A percentile compares a stretch with the other conserved stretches of the same genome.
Conservation (phyloP, 2,329 filamentous ascomycete species). For the Ascochyta rabiei region DNA sequence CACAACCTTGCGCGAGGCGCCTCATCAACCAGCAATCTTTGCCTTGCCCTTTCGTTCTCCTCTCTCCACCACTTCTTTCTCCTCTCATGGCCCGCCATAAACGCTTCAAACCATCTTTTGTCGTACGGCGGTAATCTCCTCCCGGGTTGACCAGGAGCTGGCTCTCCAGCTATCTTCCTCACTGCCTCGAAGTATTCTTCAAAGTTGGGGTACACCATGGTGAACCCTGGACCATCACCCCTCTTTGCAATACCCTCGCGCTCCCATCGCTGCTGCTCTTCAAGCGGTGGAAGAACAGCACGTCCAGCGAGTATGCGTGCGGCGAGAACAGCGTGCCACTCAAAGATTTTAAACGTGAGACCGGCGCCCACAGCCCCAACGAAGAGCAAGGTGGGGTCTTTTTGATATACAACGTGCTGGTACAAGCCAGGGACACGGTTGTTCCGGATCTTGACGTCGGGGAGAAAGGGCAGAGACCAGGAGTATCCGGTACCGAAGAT, state of each 20-base stretch:
- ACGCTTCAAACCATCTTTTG: slow-evolving; percentile 56
- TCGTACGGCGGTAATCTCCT: slow-evolving; percentile 53
- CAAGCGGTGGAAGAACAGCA: slow-evolving; percentile 55
- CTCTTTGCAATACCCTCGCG: slow-evolving; percentile 57
- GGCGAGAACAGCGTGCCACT: slow-evolving; percentile 70
- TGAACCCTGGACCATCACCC: slow-evolving; percentile 64
- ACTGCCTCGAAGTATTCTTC: slow-evolving; percentile 68
- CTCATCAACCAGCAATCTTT: background rate
- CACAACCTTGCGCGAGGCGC: background rate
- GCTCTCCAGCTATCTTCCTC: slow-evolving; percentile 57
- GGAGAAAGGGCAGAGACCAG: slow-evolving; percentile 66
- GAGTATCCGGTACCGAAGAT: slow-evolving; percentile 72
- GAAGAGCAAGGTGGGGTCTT: slow-evolving; percentile 63
- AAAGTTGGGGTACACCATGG: slow-evolving; percentile 65
- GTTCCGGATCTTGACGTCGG: slow-evolving; percentile 56
- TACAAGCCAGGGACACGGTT: slow-evolving; percentile 64
- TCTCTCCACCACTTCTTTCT: slow-evolving; percentile 65
- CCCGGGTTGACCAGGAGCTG: slow-evolving; percentile 50
- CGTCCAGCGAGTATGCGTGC: slow-evolving; percentile 64
- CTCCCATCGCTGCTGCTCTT: slow-evolving; percentile 64
- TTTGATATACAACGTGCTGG: slow-evolving; percentile 62
- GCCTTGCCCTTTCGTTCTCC: slow-evolving; percentile 52
- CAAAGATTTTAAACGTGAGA: slow-evolving; percentile 71
- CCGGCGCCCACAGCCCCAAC: slow-evolving; percentile 59
- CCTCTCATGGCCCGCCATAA: slow-evolving; percentile 61